Base-by-base conservation (phyloP, 2,329 filamentous ascomycete genomes). In the Aureobasidium sp. region DNA sequence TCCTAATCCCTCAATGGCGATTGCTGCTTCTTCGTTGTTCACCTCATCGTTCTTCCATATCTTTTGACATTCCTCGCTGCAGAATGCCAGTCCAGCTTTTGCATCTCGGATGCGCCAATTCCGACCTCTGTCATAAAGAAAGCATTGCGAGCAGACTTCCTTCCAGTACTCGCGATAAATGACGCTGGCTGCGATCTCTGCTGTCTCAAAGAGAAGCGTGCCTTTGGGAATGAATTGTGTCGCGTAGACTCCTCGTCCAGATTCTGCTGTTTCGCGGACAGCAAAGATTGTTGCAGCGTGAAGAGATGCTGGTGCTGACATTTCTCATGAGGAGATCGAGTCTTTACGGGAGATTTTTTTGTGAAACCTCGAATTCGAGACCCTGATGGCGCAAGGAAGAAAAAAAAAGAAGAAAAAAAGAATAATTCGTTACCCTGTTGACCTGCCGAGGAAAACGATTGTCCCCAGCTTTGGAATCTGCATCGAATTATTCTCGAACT, bases 111-210 rank as follows among this genome's bases (percentile, higher is more conserved):
- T 67, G 6, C 67, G 67, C 62, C 78, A 67, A 47, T 74, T 74
- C 3, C 75, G 70, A 1, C 78, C 78, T 27, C 74, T 69, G 34
- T 79, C 74, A 66, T 79, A 80, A 25, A 62, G 60, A 61, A 80
- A 79, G 66, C 78, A 80, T 30, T 75, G 69, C 0, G 74, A 77
- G 68, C 78, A 80, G 11, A 79, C 78, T 69, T 80, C 78, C 44
- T 77, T 76, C 9, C 75, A 71, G 66, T 79, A 80, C 53, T 77
- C 72, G 50, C 76, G 74, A 44, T 77, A 72, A 4, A 80, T 63
- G 9, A 79, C 75, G 34, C 71, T 72, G 1, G 75, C 68, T 3
- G 73, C 70, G 1, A 77, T 72, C 21, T 74, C 70, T n/a, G 69
- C 66, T 21, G 74, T 73, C 21, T 69, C 69, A 63, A 71, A 73